Evolutionary conservation across 768 basidiomycete genomes (phyloP), one percentile per base, ranked within the genome.

Genomic region (Stropharia rugosoannulata): DNA sequence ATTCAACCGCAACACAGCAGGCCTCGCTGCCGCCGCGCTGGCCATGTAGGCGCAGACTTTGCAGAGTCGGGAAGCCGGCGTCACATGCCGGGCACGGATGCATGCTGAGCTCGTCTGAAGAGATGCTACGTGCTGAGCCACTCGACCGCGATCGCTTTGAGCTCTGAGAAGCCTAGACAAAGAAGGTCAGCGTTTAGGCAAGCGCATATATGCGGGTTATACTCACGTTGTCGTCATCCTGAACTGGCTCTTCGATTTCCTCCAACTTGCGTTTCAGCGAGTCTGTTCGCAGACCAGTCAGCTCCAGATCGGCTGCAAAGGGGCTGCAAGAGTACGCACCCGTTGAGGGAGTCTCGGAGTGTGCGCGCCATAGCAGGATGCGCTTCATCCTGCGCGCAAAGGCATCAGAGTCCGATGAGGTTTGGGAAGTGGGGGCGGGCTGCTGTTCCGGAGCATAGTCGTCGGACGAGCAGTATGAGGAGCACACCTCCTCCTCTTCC

Each of bases 1-100:
- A 91, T 59, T 85, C 83, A 64, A 90, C 89, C 10, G 89, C 89
- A 49, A 79, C 79, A 55, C 79, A 80, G 64, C 89, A 91, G 6
- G 89, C 89, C 64, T 89, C 86, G 64, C 80, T 81, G n/a, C 77
- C 72, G 16, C 59, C 62, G 8, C 57, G 59, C 39, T 64, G 72
- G 18, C 84, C 88, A 64, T 91, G 89, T 59, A 80, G 80, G 50
- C 78, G 79, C 11, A 91, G 78, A 62, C 78, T 72, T 51, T 84
- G 78, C n/a, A 68, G 77, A 9, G 84, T 80, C 46, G 79, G 68
- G 66, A 91, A 90, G 58, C 75, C 80, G 19, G 82, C 74, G 64
- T 91, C 88, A 65, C 89, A 91, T 8, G 89, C 89, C 25, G 89
- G 81, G 75, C 89, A 91, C 2, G 86, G 79, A 65, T 85, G 82